Evolutionary conservation across 2,329 filamentous ascomycete genomes (phyloP), one percentile per base, ranked within the genome.

Genomic region (Aspergillus aculeatinus): DNA sequence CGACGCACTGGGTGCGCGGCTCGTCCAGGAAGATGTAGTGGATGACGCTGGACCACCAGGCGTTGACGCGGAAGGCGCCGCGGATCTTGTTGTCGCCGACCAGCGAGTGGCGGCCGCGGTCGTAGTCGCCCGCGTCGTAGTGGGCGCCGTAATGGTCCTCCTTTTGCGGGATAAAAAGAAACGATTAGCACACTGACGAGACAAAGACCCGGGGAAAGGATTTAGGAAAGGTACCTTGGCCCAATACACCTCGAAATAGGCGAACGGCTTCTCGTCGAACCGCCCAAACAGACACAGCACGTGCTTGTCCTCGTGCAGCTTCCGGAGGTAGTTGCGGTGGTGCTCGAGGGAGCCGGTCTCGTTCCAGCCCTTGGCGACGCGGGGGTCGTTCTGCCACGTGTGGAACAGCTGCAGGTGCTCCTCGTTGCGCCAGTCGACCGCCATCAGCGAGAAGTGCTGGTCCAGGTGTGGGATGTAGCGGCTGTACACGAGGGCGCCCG

Each of bases 171-270:
- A 35, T 4, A 35, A 35, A 11, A 14, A 14, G 4, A 35, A 35
- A 3, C 3, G 3, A 16, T 16, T 16, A 35, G 33, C 14, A 11
- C 23, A 11, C 23, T 23, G 23, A 23, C 23, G 23, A 23, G 23
- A 23, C 21, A 23, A 23, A 23, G 23, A 23, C 23, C 5, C 23
- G 23, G 23, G 23, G 23, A 23, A 4, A 23, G 23, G 23, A 4
- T 23, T 23, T 1, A 7, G 31, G 31, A 33, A 33, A 2, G 2
- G 31, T 33, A 84, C 83, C 79, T 86, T 87, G 39, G 86, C 88
- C 89, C 89, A 93, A 74, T 92, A 93, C 1, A 92, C 80, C 73
- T 94, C 90, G 71, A 90, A 92, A 72, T 93, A 93, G 0, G 89
- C 87, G 72, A 93, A 93, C 51, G 80, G 83, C 2, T 81, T 82